phyloP scores from a whole-genome alignment of 179 eudicot genomes.

The Monotropa hypopitys region DNA sequence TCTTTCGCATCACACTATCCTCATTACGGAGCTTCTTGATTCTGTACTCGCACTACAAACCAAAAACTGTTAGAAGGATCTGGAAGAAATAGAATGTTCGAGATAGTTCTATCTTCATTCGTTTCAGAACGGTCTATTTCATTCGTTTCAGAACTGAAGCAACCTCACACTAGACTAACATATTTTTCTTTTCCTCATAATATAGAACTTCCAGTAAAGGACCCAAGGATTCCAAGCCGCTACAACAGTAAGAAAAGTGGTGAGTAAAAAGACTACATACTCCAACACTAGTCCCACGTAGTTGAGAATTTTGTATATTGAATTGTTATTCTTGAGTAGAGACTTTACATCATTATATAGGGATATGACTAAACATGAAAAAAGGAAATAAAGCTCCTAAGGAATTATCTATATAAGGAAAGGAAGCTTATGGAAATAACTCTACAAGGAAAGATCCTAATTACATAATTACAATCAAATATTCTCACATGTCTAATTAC shows the following conservation, averaged over 20 bases:
- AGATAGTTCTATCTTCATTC: not conserved
- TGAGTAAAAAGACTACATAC: not conserved
- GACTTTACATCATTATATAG: too few species aligned
- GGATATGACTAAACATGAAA: too few species aligned
- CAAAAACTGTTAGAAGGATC: constrained; percentile 10
- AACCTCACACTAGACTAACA: not conserved
- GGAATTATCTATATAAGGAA: too few species aligned
- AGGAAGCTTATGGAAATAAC: too few species aligned
- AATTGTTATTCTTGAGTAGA: too few species aligned
- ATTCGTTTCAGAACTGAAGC: constrained; percentile 8
- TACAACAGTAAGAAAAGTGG: not conserved
- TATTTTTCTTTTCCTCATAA: not conserved
- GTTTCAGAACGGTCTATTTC: not conserved
- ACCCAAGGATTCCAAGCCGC: not conserved
- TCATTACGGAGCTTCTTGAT: constrained; percentile 73
- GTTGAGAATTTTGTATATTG: too few species aligned
- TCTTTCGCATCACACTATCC: constrained; percentile 51
- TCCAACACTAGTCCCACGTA: not conserved
- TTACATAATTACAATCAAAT: too few species aligned
- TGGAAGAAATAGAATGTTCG: not conserved
- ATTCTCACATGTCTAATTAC: too few species aligned
- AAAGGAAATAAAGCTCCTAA: too few species aligned
- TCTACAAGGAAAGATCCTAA: too few species aligned
- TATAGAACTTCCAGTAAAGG: not conserved
- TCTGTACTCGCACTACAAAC: constrained; percentile 65